These are phyloP conservation scores for Begonia fuchsioides DNA, from an alignment of 306 rosid species.

Conservation along the genomic window DNA sequence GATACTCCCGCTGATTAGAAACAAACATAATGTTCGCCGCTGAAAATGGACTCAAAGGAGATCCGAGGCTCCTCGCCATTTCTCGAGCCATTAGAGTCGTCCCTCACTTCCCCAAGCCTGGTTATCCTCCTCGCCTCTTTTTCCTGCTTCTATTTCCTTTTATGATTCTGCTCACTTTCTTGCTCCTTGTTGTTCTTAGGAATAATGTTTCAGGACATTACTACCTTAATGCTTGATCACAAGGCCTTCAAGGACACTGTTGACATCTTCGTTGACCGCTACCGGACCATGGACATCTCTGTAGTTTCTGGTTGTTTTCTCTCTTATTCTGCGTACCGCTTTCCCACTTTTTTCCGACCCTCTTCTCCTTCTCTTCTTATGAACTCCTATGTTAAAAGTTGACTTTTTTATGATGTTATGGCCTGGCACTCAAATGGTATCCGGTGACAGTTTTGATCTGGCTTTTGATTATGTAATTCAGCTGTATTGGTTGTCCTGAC, in stretches of 20 bases:
- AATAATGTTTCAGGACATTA: constrained; percentile 96
- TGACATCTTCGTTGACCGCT: constrained; percentile 98
- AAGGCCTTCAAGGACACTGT: constrained; percentile 84
- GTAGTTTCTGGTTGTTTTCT: constrained; percentile 79
- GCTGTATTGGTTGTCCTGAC: not conserved
- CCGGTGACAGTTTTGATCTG: too few relatives aligned
- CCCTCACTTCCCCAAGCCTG: constrained; percentile 89
- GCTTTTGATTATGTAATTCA: not conserved
- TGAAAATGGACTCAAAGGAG: constrained; percentile 89
- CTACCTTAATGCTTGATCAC: constrained; percentile 95
- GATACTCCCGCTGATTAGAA: too few relatives aligned
- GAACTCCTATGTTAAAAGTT: too few relatives aligned
- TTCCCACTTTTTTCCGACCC: not conserved
- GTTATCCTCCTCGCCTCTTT: constrained; percentile 14
- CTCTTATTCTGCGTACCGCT: constrained; percentile 1
- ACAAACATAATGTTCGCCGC: constrained; percentile 55
- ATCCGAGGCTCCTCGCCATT: constrained; percentile 85
- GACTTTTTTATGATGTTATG: too few relatives aligned
- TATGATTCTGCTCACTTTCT: not conserved
- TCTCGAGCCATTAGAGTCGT: constrained; percentile 84
- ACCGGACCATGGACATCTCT: constrained; percentile 89
- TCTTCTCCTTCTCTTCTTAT: not conserved
- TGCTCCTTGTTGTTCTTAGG: constrained; percentile 27
- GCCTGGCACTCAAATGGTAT: too few relatives aligned
- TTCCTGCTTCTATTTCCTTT: not conserved